Conservation (phyloP, 352 stramenopile species). For the Phytophthora cactorum region DNA sequence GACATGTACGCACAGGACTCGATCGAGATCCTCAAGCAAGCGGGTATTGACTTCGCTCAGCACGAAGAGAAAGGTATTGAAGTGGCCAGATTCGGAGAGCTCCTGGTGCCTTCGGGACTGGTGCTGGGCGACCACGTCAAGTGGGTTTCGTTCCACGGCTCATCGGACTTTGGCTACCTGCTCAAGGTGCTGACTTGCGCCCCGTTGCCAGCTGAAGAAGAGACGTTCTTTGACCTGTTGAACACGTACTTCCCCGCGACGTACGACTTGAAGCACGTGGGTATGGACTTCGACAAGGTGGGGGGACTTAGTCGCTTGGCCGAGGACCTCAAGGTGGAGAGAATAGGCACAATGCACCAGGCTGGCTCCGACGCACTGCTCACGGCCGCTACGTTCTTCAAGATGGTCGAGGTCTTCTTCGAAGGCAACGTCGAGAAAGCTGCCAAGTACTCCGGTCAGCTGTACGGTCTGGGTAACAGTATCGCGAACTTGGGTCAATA, state of each 20-base stretch:
- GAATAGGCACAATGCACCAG: conserved; percentile 99
- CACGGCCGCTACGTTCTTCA: conserved; percentile 94
- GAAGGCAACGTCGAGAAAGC: conserved; percentile 86
- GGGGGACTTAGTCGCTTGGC: conserved; percentile 97
- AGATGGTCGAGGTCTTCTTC: conserved; percentile 91
- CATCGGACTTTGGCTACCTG: conserved; percentile 99
- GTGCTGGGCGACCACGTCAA: conserved; percentile 98
- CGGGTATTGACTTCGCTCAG: conserved; percentile 97
- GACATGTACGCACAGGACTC: conserved; percentile 99
- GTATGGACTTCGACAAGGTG: conserved; percentile 97
- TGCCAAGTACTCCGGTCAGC: conserved; percentile 84
- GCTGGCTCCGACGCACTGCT: conserved; percentile 98
- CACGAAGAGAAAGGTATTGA: conserved; percentile 97
- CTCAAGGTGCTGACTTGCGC: conserved; percentile 96
- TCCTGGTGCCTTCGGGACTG: conserved; percentile 97
- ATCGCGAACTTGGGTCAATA: conserved; percentile 50
- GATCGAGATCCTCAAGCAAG: conserved; percentile 98
- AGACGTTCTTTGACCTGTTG: conserved; percentile 97
- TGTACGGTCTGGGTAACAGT: conserved; percentile 86
- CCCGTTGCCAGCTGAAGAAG: conserved; percentile 89
- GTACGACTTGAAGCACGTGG: conserved; percentile 99
- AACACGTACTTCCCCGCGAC: conserved; percentile 98
- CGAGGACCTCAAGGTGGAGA: conserved; percentile 96
- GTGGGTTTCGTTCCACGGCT: conserved; percentile 99
- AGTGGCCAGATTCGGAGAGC: conserved; percentile 96